phyloP scores from a whole-genome alignment of 345 rosid genomes.

The Streptanthus diversifolius region DNA sequence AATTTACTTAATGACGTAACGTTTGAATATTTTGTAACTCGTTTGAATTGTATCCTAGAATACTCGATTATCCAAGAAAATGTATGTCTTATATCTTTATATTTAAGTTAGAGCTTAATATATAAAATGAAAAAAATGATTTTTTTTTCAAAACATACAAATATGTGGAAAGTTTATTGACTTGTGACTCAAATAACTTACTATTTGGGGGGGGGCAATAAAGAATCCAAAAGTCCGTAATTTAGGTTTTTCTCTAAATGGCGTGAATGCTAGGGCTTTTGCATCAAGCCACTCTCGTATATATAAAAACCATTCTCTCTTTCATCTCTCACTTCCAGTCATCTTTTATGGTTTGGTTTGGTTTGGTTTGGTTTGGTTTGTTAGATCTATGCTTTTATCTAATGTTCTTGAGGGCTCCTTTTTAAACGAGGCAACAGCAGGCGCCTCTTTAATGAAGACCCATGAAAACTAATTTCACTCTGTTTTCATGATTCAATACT shows the following conservation, averaged over 20 bases:
- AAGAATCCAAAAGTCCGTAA: not conserved
- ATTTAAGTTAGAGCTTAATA: no score
- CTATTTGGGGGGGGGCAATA: no score
- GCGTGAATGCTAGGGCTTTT: not conserved
- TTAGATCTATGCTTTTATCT: not conserved
- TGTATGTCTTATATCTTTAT: no score
- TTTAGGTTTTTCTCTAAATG: not conserved
- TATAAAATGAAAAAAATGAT: no score
- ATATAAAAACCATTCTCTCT: not conserved
- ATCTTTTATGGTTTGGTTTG: not conserved
- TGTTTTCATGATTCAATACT: slow-evolving; percentile 37
- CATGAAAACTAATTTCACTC: slow-evolving; percentile 12
- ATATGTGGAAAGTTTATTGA: no score
- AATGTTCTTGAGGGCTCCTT: slow-evolving; percentile 15
- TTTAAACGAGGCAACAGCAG: slow-evolving; percentile 37
- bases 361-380: not conserved
- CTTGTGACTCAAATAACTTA: no score
- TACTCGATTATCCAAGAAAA: no score
- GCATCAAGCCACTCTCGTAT: not conserved
- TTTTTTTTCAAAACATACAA: no score
- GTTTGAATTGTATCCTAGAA: no score
- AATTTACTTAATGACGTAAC: no score
- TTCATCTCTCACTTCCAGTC: no score
- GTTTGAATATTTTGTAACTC: no score
- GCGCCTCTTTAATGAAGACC: slow-evolving; percentile 35